Base-by-base conservation (phyloP, 371 early-diverging fungal species). In the Actinomortierella ambigua region DNA sequence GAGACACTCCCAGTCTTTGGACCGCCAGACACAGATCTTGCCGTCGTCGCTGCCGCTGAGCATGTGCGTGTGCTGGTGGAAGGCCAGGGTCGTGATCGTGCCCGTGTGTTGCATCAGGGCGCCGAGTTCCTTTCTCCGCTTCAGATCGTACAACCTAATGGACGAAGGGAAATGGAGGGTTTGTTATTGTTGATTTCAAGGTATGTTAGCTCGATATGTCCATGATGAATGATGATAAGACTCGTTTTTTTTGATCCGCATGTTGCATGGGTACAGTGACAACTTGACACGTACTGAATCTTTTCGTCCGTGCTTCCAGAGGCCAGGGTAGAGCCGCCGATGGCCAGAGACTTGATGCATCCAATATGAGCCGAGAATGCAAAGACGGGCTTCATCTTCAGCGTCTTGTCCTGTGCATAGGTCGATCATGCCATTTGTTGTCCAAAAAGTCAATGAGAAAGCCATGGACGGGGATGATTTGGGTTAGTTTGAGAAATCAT, bases 251-350 rank as follows among this genome's bases (percentile, higher is more conserved):
- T 15, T 8, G 9, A 41, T 9, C 41, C 15, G 41, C 41, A 41
- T 41, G n/a, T 41, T 41, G 41, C 41, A 8, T 41, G 41, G 15
- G 41, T n/a, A n/a, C n/a, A n/a, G 3, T 13, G 17, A 40, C n/a
- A 20, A 7, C 27, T n/a, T n/a, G n/a, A n/a, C 26, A 64, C 69
- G 50, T 57, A 83, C 79, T 88, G 91, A 53, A 98, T 91, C 68
- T 92, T 84, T 79, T 98, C 99, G 76, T 98, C 99, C 7, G 95
- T 90, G 68, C 96, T 93, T 15, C 99, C 99, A 1, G 99, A 94
- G 2, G 97, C 97, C 64, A 98, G 81, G 61, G 82, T 90, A 52
- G 90, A 82, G 17, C 88, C 86, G 26, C 91, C 89, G 27, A 89
- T 78, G 8, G 92, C 87, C 26, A 95, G 84, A 17, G 94, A 82